phyloP scores from a whole-genome alignment of 208 protist species.

The Crithidia expoeki region DNA sequence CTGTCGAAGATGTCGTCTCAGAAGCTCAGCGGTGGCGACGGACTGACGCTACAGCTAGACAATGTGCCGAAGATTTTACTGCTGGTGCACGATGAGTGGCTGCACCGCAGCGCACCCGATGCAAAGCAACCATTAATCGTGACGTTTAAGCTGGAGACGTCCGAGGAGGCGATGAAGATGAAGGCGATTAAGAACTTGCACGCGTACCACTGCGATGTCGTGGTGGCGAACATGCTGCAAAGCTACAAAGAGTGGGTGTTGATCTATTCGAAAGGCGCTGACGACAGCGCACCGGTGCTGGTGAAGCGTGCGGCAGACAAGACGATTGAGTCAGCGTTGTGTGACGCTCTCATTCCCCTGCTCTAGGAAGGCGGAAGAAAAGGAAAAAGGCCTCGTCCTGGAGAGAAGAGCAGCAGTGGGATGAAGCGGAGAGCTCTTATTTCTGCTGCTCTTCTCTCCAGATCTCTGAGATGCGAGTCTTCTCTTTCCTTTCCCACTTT shows the following conservation, averaged over 20 bases:
- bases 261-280: conserved; percentile 53
- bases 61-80: conserved; percentile 78
- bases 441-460: too few species aligned
- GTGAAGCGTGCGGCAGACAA: conserved; percentile 33
- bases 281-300: conserved; percentile 37
- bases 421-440: too few species aligned
- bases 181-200: conserved; percentile 80
- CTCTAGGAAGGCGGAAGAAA: background rate
- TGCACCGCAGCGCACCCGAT: conserved; percentile 32
- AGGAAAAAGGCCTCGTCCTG: too few species aligned
- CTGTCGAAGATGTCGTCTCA: conserved; percentile 46
- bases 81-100: conserved; percentile 58
- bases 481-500: too few species aligned
- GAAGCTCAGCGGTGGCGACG: conserved; percentile 85
- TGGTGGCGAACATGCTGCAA: conserved; percentile 87
- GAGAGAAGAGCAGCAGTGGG: too few species aligned
- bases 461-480: too few species aligned
- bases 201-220: conserved; percentile 67
- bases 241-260: conserved; percentile 79
- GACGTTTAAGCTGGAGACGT: conserved; percentile 88
- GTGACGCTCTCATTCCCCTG: conserved; percentile 54
- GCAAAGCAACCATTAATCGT: conserved; percentile 50
- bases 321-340: conserved; percentile 62
- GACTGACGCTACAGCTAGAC: conserved; percentile 62
- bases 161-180: conserved; percentile 55